These are phyloP conservation scores for Simmondsia chinensis DNA, from an alignment of 148 eudicot species.

Conservation along the genomic window DNA sequence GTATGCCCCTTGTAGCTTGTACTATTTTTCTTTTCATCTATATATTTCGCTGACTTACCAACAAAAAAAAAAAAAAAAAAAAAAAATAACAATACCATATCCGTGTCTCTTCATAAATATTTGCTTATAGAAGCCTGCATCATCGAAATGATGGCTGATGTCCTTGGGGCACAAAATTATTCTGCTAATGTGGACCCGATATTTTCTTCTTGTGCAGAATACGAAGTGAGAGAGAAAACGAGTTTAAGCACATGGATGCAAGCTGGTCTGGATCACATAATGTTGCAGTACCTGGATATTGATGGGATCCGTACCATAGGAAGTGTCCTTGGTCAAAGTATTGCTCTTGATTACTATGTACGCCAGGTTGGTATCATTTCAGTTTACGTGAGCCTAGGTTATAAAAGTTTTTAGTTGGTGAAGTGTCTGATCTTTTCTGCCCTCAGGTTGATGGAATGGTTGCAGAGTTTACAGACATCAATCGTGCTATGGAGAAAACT, in stretches of 20 bases:
- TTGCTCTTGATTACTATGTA: slow-evolving; percentile 94
- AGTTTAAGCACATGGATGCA: slow-evolving; percentile 82
- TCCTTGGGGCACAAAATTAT: too few relatives aligned
- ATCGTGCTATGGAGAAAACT: slow-evolving; percentile 94
- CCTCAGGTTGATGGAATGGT: slow-evolving; percentile 92
- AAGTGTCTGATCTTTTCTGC: neutral
- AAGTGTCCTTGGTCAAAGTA: slow-evolving; percentile 97
- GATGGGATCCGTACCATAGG: slow-evolving; percentile 96
- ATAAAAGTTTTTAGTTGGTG: neutral
- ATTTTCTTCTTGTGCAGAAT: slow-evolving; percentile 37
- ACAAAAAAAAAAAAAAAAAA: too few relatives aligned
- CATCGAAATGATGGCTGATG: too few relatives aligned
- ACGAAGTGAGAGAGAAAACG: slow-evolving; percentile 83
- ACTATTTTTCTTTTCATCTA: too few relatives aligned
- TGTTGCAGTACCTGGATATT: slow-evolving; percentile 66
- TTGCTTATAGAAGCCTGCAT: too few relatives aligned
- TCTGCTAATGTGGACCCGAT: slow-evolving; percentile 2
- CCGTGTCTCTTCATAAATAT: too few relatives aligned
- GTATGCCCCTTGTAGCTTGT: too few relatives aligned
- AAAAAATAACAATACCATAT: too few relatives aligned
- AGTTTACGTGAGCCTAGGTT: neutral
- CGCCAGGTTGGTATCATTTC: slow-evolving; percentile 58
- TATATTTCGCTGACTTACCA: too few relatives aligned
- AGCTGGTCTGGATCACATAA: slow-evolving; percentile 82
- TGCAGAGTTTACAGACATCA: slow-evolving; percentile 95